Evolutionary conservation across 176 grass and related monocot species (phyloP).

Genomic region (Raddia guianensis): DNA sequence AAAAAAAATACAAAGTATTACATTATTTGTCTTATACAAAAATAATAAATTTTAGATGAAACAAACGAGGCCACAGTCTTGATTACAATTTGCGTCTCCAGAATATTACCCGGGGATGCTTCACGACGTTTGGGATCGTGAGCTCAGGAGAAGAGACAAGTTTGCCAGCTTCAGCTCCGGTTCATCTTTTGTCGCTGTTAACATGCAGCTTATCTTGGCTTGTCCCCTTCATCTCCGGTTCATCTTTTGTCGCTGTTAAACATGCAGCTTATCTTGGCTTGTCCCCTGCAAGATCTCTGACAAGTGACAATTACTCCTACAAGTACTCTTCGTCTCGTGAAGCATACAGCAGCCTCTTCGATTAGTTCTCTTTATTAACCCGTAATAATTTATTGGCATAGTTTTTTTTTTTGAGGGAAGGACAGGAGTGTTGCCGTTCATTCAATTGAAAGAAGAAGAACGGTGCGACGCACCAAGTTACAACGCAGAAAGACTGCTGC

Average conservation of each 20-base stretch:
- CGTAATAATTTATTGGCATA: too few relatives aligned
- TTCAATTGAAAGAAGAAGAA: too few relatives aligned
- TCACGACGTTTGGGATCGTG: not conserved
- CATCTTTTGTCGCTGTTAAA: not conserved
- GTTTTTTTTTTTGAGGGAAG: too few relatives aligned
- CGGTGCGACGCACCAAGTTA: too few relatives aligned
- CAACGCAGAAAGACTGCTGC: too few relatives aligned
- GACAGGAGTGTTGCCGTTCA: too few relatives aligned
- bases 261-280: not conserved
- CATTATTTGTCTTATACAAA: too few relatives aligned
- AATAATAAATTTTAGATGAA: too few relatives aligned
- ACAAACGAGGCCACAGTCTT: not conserved
- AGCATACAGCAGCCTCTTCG: not conserved
- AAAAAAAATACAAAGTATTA: too few relatives aligned
- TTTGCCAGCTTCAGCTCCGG: constrained; percentile 3
- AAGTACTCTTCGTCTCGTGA: not conserved
- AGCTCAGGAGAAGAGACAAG: not conserved
- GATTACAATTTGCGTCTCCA: not conserved
- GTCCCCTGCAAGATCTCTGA: not conserved
- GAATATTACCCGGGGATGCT: not conserved
- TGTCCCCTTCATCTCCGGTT: not conserved
- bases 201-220: not conserved
- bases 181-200: not conserved
- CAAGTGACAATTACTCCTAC: not conserved
- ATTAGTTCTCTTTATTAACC: not conserved